phyloP scores from a whole-genome alignment of 345 rosid species.

The Eucalyptus marginata region DNA sequence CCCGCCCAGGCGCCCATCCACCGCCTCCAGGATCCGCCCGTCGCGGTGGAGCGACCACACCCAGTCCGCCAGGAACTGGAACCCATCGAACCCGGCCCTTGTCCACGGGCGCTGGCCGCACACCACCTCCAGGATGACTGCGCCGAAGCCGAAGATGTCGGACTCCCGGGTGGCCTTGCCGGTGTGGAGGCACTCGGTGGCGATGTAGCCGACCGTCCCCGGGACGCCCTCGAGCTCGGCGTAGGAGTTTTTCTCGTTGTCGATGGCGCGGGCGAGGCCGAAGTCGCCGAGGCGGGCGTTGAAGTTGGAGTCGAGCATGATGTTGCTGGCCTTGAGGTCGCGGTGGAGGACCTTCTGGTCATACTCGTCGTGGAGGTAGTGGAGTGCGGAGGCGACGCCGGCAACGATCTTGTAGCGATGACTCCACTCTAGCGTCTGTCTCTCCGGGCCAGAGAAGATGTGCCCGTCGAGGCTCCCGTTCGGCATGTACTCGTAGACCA shows the following conservation, averaged over 20 bases:
- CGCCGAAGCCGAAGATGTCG: slow-evolving; percentile 51
- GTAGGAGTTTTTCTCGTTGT: slow-evolving; percentile 37
- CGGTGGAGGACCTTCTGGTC: slow-evolving; percentile 53
- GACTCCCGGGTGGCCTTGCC: slow-evolving; percentile 46
- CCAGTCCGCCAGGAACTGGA: slow-evolving; percentile 31
- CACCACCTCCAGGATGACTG: slow-evolving; percentile 40
- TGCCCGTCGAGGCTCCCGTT: slow-evolving; percentile 48
- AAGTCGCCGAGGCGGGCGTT: slow-evolving; percentile 57
- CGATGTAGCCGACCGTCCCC: slow-evolving; percentile 49
- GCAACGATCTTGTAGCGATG: slow-evolving; percentile 28
- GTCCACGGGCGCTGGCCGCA: slow-evolving; percentile 42
- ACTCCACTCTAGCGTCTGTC: slow-evolving; percentile 14
- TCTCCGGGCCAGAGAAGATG: slow-evolving; percentile 13
- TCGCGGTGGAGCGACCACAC: slow-evolving; percentile 45
- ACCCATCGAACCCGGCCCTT: background rate
- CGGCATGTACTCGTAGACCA: slow-evolving; percentile 56
- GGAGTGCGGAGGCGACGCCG: slow-evolving; percentile 47
- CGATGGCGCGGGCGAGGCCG: slow-evolving; percentile 43
- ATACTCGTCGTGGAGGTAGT: slow-evolving; percentile 50
- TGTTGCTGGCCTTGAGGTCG: slow-evolving; percentile 62
- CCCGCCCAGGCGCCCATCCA: slow-evolving; percentile 21
- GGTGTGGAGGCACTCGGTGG: slow-evolving; percentile 47
- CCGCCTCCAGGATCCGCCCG: slow-evolving; percentile 29
- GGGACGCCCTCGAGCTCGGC: slow-evolving; percentile 44
- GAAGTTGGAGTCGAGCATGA: slow-evolving; percentile 41